Evolutionary conservation across 2,329 filamentous ascomycete species (phyloP).

Genomic region (Ophiostoma sp.): DNA sequence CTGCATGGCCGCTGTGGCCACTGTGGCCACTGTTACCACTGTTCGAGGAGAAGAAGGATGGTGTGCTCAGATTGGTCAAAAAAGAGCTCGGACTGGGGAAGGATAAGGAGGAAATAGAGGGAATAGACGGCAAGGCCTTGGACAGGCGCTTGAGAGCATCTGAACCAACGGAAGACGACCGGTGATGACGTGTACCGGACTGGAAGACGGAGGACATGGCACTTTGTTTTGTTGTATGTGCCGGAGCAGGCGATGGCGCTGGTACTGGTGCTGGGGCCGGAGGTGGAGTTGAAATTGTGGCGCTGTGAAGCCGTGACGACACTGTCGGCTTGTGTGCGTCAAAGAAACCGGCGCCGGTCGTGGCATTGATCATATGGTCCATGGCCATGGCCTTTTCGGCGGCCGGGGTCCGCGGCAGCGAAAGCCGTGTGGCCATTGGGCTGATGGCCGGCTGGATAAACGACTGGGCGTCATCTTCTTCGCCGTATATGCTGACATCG

Average conservation of each 20-base stretch:
- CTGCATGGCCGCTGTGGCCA: slow-evolving; percentile 22
- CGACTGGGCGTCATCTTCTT: slow-evolving; percentile 59
- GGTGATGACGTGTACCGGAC: slow-evolving; percentile 39
- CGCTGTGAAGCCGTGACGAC: slow-evolving; percentile 15
- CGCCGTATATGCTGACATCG: slow-evolving; percentile 40
- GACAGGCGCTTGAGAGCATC: slow-evolving; percentile 59
- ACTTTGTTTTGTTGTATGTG: neutral
- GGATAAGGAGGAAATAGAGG: slow-evolving; percentile 48
- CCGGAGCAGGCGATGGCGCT: slow-evolving; percentile 30
- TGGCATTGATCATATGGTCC: slow-evolving; percentile 36
- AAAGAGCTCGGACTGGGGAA: slow-evolving; percentile 43
- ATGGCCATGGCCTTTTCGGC: slow-evolving; percentile 59
- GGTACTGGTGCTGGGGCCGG: slow-evolving; percentile 38
- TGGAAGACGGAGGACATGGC: slow-evolving; percentile 26
- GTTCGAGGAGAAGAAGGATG: slow-evolving; percentile 42
- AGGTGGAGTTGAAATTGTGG: slow-evolving; percentile 40
- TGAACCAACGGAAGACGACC: slow-evolving; percentile 57
- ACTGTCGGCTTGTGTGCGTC: slow-evolving; percentile 25
- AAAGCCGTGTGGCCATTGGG: slow-evolving; percentile 55
- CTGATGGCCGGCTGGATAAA: slow-evolving; percentile 62
- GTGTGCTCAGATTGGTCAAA: slow-evolving; percentile 40
- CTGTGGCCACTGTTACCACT: slow-evolving; percentile 26
- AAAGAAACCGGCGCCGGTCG: slow-evolving; percentile 36
- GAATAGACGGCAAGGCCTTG: slow-evolving; percentile 47
- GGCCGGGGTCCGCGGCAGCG: slow-evolving; percentile 55